Conservation (phyloP, 495 filamentous ascomycete genomes). For the Diplogelasinospora grovesii region DNA sequence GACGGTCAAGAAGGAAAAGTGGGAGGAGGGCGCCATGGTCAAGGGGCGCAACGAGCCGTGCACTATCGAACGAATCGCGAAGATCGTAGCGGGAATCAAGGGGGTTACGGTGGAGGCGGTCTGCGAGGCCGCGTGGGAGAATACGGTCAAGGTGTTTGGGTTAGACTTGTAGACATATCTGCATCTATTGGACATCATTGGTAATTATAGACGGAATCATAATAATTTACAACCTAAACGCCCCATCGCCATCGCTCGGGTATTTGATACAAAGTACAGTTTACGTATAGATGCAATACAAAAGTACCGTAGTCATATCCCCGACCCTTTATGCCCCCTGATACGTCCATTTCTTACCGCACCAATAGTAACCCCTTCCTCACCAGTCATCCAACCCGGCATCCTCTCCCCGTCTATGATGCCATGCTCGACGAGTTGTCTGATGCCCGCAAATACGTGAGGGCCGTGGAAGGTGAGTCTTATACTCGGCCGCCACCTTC, state of each 20-base stretch:
- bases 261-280: too few relatives aligned
- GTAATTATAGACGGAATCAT: background rate
- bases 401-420: constrained; percentile 67
- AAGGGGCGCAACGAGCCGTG: constrained; percentile 91
- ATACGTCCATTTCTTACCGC: constrained; percentile 58
- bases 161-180: constrained; percentile 43
- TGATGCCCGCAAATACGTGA: constrained; percentile 76
- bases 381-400: constrained; percentile 89
- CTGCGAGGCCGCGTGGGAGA: constrained; percentile 79
- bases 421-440: constrained; percentile 67
- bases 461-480: constrained; percentile 62
- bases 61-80: constrained; percentile 75
- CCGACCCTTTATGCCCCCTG: constrained; percentile 41
- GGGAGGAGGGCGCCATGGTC: constrained; percentile 69
- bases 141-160: constrained; percentile 75
- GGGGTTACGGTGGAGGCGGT: constrained; percentile 72
- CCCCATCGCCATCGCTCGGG: too few relatives aligned
- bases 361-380: constrained; percentile 70
- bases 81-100: constrained; percentile 79
- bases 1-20: constrained; percentile 88
- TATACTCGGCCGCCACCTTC: constrained; percentile 50
- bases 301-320: too few relatives aligned
- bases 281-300: too few relatives aligned
- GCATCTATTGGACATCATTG: background rate
- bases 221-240: too few relatives aligned